Conservation (phyloP, 495 filamentous ascomycete genomes). For the Aspergillus sparsus region DNA sequence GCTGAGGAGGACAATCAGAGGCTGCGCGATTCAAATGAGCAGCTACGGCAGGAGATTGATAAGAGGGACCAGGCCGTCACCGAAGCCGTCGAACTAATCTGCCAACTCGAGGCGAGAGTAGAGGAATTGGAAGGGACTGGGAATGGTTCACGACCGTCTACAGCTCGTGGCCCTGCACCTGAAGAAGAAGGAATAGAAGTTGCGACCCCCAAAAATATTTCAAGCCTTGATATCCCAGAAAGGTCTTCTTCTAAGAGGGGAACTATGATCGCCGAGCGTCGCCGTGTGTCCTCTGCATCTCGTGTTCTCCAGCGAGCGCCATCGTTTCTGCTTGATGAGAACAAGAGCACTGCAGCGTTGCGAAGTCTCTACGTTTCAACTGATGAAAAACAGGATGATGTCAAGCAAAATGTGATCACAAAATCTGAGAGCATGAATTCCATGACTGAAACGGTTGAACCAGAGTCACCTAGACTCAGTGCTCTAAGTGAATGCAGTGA, state of each 20-base stretch:
- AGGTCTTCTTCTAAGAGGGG: constrained; percentile 41
- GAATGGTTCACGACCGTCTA: constrained; percentile 30
- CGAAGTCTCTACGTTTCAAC: constrained; percentile 62
- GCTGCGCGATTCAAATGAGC: constrained; percentile 60
- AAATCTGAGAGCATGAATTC: constrained; percentile 44
- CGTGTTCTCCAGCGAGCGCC: constrained; percentile 54
- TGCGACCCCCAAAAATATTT: constrained; percentile 31
- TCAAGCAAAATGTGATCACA: constrained; percentile 33
- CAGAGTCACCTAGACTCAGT: constrained; percentile 66
- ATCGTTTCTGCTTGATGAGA: constrained; percentile 65
- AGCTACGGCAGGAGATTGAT: constrained; percentile 67
- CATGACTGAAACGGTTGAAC: constrained; percentile 33
- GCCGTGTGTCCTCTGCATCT: constrained; percentile 28
- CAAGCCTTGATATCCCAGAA: constrained; percentile 42
- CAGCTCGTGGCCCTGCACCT: constrained; percentile 24
- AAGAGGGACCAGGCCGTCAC: constrained; percentile 75
- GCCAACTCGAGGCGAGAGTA: constrained; percentile 67
- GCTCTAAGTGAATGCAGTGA: constrained; percentile 81
- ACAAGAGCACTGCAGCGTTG: constrained; percentile 62
- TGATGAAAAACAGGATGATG: constrained; percentile 38
- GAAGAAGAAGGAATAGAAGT: constrained; percentile 30
- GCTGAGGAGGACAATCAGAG: constrained; percentile 52
- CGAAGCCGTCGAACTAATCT: constrained; percentile 81
- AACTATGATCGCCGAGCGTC: constrained; percentile 18
- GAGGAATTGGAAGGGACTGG: constrained; percentile 49